Evolutionary conservation across 2,329 filamentous ascomycete genomes (phyloP), one percentile per base, ranked within the genome.

Genomic region (Aspergillus sp.): DNA sequence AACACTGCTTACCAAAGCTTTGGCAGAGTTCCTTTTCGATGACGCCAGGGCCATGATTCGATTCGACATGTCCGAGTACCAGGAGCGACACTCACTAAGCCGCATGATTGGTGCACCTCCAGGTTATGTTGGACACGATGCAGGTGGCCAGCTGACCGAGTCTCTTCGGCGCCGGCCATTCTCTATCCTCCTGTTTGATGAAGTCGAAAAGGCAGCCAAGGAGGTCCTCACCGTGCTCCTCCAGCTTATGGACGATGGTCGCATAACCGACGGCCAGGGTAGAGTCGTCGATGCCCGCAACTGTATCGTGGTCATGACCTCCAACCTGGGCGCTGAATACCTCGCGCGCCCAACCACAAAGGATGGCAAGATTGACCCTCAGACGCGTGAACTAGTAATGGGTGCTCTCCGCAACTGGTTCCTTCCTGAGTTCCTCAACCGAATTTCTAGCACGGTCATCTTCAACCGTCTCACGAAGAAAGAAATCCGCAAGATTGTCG

Each of bases 31-130:
- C 80, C 82, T 99, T 27, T 99, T 99, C 79, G 95, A 99, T 72
- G 95, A 99, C 67, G 80, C 93, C 24, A 97, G 97, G 80, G 82
- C 93, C 35, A 98, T 99, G 95, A 96, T 99, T 68, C 90, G 95
- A 40, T 96, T 99, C 79, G 95, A 99, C 74, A 99, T 99, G 95
- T 98, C 93, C 5, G 95, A 99, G 77, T 99, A 99, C 76, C 96
- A 99, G 76, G 95, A 99, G 77, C 89, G 93, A 5, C 95, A 99
- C 74, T 90, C 93, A 0, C 85, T 99, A 14, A 96, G 91, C 73
- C 87, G 95, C 60, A 97, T 99, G 91, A 99, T 99, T 67, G 95
- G 95, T 73, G 93, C 95, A 19, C 95, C 95, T 19, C 95, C 95
- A 4, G 95, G 95, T 63, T 99, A 99, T 66, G 93, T 99, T 59